Evolutionary conservation across 2,329 filamentous ascomycete genomes (phyloP), one percentile per base, ranked within the genome.

Genomic region (Trichoderma sp.): DNA sequence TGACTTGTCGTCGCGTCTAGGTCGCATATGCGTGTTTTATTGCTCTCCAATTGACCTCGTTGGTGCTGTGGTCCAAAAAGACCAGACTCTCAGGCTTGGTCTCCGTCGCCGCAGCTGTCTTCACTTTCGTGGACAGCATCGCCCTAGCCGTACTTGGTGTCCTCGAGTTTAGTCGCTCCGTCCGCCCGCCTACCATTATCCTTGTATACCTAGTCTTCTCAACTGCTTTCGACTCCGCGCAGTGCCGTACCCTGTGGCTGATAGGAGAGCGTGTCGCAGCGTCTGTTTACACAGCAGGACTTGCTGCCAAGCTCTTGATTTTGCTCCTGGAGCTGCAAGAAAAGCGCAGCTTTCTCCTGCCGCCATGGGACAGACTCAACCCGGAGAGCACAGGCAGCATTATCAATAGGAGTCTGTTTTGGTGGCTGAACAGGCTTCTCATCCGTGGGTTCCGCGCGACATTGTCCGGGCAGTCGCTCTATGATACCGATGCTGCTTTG

Each of bases 341-440:
- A 3, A 77, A 77, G 67, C 68, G 70, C 9, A 47, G 69, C 30
- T 64, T 69, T 65, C 63, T 74, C 21, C 50, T 58, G 15, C 28
- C 56, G 3, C 67, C 65, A 48, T 65, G 71, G 57, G 64, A 64
- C 15, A 58, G 70, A 44, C 66, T 72, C 24, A 59, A 72, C 15
- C 68, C 71, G 2, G 77, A 79, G 65, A 68, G 70, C 5, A 78
- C 74, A 2, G 73, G 72, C 50, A 74, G 75, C n/a, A 61, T 74
- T 44, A 67, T 77, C 43, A 75, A 72, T 64, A 69, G 73, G 26
- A 74, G 71, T 21, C 63, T 77, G 14, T 74, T 76, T 50, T 75
- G 73, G 73, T 77, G 75, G 75, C 54, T 77, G 26, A 75, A 75
- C 48, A 55, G 68, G 6, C 62, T 76, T 1, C 73, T 77, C 60